Evolutionary conservation across 495 filamentous ascomycete species (phyloP), one percentile per base, ranked within the genome.

Genomic region (Pyrenopolyporus hunteri): DNA sequence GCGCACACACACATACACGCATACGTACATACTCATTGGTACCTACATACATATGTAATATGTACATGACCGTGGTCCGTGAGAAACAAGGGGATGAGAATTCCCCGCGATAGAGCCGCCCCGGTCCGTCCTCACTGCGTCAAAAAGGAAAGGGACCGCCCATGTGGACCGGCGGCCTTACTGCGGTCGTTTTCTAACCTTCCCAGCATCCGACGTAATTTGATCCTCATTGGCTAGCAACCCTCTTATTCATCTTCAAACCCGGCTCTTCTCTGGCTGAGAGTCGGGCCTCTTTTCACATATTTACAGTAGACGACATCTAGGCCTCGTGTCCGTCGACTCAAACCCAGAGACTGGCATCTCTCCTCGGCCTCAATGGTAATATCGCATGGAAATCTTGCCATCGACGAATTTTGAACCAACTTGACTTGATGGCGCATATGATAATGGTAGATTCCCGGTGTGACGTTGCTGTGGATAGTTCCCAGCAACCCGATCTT

Each of bases 21-120:
- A n/a, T n/a, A n/a, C n/a, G n/a, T n/a, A n/a, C n/a, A n/a, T n/a
- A n/a, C n/a, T n/a, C n/a, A n/a, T n/a, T n/a, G 36, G 43, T 29
- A 49, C 54, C 58, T 48, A 51, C 54, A 47, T 46, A 26, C 19
- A 45, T 44, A 20, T 39, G 37, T 22, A 8, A 6, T 46, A 43
- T 8, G 32, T 39, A 42, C 37, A 44, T 50, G 59, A 50, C 29
- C 35, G 51, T 57, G 49, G 37, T n/a, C 55, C 49, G 25, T 50
- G 19, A 65, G 56, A 65, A 55, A 65, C 62, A 65, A 59, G 56
- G 56, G 62, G 56, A 11, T 45, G 39, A 31, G 42, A 67, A 71
- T 69, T 69, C 69, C 66, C 69, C 69, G 69, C 58, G 66, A 69
- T 69, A 66, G 69, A 71, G 66, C 69, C 69, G 69, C 53, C 58